Base-by-base conservation (phyloP, 768 basidiomycete genomes). In the Paxillus rubicundulus region DNA sequence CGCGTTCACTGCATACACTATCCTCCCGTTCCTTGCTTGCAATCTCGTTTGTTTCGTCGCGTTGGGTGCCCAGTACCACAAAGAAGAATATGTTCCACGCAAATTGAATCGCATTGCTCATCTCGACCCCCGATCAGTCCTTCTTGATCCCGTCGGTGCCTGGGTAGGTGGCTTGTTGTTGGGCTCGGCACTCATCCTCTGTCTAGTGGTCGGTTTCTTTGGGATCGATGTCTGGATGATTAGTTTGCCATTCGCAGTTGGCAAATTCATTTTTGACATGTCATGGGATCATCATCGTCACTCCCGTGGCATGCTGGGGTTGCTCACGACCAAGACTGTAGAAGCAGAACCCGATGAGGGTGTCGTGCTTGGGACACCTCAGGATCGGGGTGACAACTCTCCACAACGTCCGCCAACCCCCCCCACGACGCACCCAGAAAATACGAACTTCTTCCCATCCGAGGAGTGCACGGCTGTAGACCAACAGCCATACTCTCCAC, bases 211-310 rank as follows among this genome's bases (percentile, higher is more conserved):
- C 54, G 88, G 85, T 63, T 90, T 86, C 66, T 75, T 88, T 57
- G 77, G 82, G 42, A 75, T 91, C 16, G 86, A 91, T 47, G 88
- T 91, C 3, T 93, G 89, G 88, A 82, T 79, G 70, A 87, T 96
- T 43, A 88, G 82, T 4, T 77, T 92, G 10, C 92, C 95, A 0
- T 92, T 92, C 43, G 92, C 91, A 0, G 65, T 77, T 0, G 66
- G 81, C 48, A 93, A 92, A 69, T 76, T 94, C 34, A 33, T 79
- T 5, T 82, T 85, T 44, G 93, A 98, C 62, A 39, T 80, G 24
- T 63, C 64, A 40, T 80, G 82, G 81, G 83, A 85, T 62, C 71
- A 79, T 59, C 81, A 80, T 63, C 72, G 77, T 18, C 72, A 64
- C 55, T 55, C 56, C 0, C 69, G 61, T n/a, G 47, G 59, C 13